These are phyloP conservation scores for Leishmania tropica DNA, from an alignment of 208 protist species.

Conservation along the genomic window DNA sequence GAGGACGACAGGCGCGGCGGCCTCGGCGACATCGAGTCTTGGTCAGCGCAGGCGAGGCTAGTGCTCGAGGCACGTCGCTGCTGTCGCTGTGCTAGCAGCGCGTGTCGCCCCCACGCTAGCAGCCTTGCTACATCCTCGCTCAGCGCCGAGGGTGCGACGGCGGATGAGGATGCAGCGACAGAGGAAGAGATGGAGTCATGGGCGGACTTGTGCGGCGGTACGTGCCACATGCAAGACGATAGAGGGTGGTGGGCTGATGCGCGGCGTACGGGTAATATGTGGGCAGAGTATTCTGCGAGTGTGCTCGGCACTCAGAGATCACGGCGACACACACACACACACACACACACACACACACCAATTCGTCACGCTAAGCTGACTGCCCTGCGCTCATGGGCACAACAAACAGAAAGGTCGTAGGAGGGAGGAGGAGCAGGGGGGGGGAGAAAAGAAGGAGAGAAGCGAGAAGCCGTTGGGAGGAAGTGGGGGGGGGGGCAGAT, in stretches of 20 bases:
- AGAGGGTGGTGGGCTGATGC: not conserved
- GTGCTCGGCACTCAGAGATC: not conserved
- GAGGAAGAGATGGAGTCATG: slow-evolving; percentile 7
- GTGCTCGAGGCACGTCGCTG: slow-evolving; percentile 7
- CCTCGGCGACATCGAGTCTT: not conserved
- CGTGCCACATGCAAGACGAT: not conserved
- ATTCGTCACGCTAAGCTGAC: not conserved
- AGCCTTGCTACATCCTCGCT: slow-evolving; percentile 29
- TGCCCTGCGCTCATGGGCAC: not conserved
- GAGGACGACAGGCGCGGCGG: not conserved
- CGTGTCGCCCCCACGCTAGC: slow-evolving; percentile 15
- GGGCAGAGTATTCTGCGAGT: not conserved
- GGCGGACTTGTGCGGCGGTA: not conserved
- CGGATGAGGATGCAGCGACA: slow-evolving; percentile 14
- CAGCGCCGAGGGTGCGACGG: not conserved
- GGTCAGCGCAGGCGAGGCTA: not conserved
- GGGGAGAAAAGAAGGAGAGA: too few species aligned
- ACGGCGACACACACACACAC: not conserved
- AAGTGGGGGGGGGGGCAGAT: not conserved
- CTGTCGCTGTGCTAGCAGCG: slow-evolving; percentile 17
- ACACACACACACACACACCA: not conserved
- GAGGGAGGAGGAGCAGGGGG: too few species aligned
- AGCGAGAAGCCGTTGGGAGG: too few species aligned
- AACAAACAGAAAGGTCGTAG: not conserved
- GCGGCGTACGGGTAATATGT: not conserved